These are phyloP conservation scores for Acacia crassicarpa DNA, from an alignment of 306 rosid genomes.

Conservation along the genomic window DNA sequence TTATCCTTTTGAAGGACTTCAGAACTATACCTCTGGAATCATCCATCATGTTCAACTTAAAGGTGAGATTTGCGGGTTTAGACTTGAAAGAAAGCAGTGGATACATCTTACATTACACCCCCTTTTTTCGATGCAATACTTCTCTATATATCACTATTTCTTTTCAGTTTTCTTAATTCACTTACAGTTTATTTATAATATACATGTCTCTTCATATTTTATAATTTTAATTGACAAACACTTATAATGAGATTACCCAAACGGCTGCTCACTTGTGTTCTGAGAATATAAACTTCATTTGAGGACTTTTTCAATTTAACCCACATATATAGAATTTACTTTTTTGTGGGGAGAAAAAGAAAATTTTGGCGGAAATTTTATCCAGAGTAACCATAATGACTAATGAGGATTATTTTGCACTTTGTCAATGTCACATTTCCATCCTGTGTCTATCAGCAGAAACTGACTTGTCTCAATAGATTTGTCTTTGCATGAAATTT, in stretches of 20 bases:
- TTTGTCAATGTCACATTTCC: neutral
- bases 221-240: neutral
- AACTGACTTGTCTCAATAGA: neutral
- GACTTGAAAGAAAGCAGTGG: neutral
- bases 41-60: conserved; percentile 81
- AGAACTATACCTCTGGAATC: conserved; percentile 87
- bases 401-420: neutral
- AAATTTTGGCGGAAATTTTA: neutral
- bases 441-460: neutral
- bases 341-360: neutral
- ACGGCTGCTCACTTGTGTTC: neutral
- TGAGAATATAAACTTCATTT: neutral
- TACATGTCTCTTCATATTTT: neutral
- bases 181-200: neutral
- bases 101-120: neutral
- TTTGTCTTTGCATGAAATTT: neutral
- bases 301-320: neutral
- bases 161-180: neutral
- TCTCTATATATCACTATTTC: neutral
- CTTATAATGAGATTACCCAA: neutral
- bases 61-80: conserved; percentile 39
- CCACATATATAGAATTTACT: neutral
- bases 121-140: no score
- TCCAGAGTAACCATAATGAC: neutral
- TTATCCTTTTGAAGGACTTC: conserved; percentile 81